Evolutionary conservation across 164 flowering plant species (phyloP).

Genomic region (Chimonanthus praecox): DNA sequence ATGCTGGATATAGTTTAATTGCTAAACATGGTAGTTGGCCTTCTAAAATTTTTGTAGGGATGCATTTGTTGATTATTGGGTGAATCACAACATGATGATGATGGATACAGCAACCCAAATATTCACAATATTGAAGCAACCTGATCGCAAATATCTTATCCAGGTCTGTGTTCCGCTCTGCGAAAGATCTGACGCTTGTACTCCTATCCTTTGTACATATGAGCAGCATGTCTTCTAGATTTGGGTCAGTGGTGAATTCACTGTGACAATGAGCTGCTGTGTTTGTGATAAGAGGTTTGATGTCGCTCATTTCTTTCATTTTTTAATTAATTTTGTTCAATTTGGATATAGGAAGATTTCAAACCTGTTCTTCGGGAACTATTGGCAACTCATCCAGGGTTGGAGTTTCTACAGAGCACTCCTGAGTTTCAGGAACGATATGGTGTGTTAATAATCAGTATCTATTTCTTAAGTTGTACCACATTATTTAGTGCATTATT

Average conservation of each 20-base stretch:
- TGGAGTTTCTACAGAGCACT: conserved; percentile 89
- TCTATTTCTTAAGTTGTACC: neutral
- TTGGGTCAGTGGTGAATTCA: conserved; percentile 1
- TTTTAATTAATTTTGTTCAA: conserved; percentile 3
- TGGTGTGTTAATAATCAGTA: conserved; percentile 38
- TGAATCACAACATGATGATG: conserved; percentile 77
- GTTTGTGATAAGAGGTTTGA: neutral
- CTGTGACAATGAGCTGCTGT: conserved; percentile 4
- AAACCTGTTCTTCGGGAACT: conserved; percentile 88
- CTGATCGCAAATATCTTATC: conserved; percentile 61
- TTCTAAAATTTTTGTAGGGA: conserved; percentile 44
- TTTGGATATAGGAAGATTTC: conserved; percentile 65
- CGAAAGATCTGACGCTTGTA: neutral
- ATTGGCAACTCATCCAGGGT: conserved; percentile 92
- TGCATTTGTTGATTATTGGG: conserved; percentile 87
- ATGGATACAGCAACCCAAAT: conserved; percentile 76
- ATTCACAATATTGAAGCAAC: conserved; percentile 72
- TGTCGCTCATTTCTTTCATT: neutral
- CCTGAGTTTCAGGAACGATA: conserved; percentile 98
- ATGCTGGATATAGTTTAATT: neutral
- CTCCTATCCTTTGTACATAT: neutral
- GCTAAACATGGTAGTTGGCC: neutral
- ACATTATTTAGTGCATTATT: too few species aligned
- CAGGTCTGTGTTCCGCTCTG: conserved; percentile 48
- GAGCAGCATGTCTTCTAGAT: conserved; percentile 1